These are phyloP conservation scores for Tylopilus sp. DNA, from an alignment of 768 basidiomycete species.

Conservation along the genomic window DNA sequence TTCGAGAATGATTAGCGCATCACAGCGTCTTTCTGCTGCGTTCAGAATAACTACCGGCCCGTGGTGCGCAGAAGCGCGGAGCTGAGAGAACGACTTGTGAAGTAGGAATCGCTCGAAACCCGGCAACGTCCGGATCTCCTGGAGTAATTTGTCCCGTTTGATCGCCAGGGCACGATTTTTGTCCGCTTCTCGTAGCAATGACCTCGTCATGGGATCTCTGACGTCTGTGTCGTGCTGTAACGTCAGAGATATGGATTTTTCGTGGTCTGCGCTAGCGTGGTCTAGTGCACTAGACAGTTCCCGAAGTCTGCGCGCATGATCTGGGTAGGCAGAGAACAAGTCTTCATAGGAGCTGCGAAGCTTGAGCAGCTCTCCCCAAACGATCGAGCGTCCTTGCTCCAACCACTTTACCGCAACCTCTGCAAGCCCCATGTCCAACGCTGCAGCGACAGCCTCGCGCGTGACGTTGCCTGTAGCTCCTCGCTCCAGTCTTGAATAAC, in stretches of 20 bases:
- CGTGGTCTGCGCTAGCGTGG: background rate
- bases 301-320: background rate
- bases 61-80: background rate
- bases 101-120: background rate
- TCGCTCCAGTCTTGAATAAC: too few relatives aligned
- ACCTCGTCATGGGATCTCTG: background rate
- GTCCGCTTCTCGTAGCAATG: slow-evolving; percentile 1
- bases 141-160: background rate
- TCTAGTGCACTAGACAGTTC: slow-evolving; percentile 1
- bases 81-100: background rate
- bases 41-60: background rate
- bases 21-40: slow-evolving; percentile 23
- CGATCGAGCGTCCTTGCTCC: too few relatives aligned
- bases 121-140: background rate
- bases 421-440: too few relatives aligned
- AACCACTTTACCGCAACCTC: too few relatives aligned
- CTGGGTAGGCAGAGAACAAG: too few relatives aligned
- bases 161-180: slow-evolving; percentile 5
- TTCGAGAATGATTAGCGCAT: slow-evolving; percentile 23
- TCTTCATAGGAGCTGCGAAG: too few relatives aligned
- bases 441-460: too few relatives aligned
- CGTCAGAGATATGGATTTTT: background rate
- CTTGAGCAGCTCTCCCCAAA: too few relatives aligned
- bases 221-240: background rate
- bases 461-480: too few relatives aligned